Percentiles rank a stretch among this genome's conserved stretches.
Conservation (phyloP, 2,329 filamentous ascomycete genomes). For the Talaromyces sp. region DNA sequence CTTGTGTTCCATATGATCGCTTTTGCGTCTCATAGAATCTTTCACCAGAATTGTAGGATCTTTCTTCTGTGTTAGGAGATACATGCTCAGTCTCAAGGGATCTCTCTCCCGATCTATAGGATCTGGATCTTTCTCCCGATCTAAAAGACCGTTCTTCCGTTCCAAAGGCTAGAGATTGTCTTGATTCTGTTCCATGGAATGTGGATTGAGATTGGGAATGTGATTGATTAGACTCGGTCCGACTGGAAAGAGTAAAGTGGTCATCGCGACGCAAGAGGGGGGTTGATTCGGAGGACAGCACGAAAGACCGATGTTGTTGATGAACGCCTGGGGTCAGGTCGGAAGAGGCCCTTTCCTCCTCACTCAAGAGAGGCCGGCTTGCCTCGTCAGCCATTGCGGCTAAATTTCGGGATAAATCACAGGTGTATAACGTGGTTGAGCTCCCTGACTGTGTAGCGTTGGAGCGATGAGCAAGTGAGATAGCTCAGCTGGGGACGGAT, state of each 20-base stretch:
- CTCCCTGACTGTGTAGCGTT: neutral
- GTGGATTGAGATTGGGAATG: too few relatives aligned
- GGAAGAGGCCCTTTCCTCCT: constrained; percentile 25
- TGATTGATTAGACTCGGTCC: too few relatives aligned
- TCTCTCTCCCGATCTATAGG: too few relatives aligned
- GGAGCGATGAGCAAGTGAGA: neutral
- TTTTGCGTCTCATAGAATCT: too few relatives aligned
- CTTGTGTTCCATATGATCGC: too few relatives aligned
- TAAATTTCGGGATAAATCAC: neutral
- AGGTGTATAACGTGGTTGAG: neutral
- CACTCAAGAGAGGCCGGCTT: constrained; percentile 33
- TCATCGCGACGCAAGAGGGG: constrained; percentile 43
- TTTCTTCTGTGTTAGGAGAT: too few relatives aligned
- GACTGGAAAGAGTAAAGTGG: constrained; percentile 22
- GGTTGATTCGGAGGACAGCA: constrained; percentile 46
- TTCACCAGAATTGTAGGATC: too few relatives aligned
- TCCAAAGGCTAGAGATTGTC: too few relatives aligned
- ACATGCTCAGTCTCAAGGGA: too few relatives aligned
- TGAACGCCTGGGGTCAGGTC: constrained; percentile 21
- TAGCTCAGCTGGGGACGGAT: constrained; percentile 1
- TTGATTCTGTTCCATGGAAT: too few relatives aligned
- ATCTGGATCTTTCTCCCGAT: too few relatives aligned
- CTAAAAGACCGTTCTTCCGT: too few relatives aligned
- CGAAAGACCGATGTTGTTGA: constrained; percentile 29
- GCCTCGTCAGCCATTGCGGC: constrained; percentile 40